Evolutionary conservation across 192 early-diverging fungal genomes (phyloP).

Genomic region (Podila minutissima): DNA sequence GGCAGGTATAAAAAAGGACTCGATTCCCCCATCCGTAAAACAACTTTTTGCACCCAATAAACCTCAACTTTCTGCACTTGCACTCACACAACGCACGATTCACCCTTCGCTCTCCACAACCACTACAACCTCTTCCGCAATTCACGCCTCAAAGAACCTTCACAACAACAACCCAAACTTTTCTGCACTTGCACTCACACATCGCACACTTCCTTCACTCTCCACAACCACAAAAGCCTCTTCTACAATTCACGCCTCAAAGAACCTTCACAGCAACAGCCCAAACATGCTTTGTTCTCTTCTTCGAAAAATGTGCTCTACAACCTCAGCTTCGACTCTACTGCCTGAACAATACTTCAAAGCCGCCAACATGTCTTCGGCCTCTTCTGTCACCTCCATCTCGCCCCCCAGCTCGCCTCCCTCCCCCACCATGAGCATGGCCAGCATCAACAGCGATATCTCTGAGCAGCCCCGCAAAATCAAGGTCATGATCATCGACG

Average conservation of each 20-base stretch:
- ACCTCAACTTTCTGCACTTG: neutral
- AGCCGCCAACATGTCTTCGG: conserved; percentile 25
- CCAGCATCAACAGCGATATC: conserved; percentile 36
- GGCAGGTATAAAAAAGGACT: neutral
- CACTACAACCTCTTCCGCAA: neutral
- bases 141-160: conserved; percentile 30
- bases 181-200: neutral
- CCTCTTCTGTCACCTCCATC: conserved; percentile 16
- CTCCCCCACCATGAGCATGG: conserved; percentile 42
- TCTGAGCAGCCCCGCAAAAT: conserved; percentile 21
- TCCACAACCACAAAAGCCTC: neutral
- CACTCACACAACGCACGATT: neutral
- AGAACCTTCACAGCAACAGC: conserved; percentile 10
- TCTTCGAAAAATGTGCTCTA: conserved; percentile 43
- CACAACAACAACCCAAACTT: conserved; percentile 19
- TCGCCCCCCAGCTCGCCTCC: conserved; percentile 43
- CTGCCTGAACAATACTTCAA: conserved; percentile 23
- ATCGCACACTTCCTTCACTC: neutral
- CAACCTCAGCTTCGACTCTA: conserved; percentile 17
- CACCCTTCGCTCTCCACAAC: neutral
- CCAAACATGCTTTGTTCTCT: conserved; percentile 50
- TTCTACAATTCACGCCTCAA: conserved; percentile 26
- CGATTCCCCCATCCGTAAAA: neutral
- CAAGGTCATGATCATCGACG: conserved; percentile 70
- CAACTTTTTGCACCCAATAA: conserved; percentile 8